Base-by-base conservation (phyloP, 2,329 filamentous ascomycete genomes). In the Diaporthe caulivora region DNA sequence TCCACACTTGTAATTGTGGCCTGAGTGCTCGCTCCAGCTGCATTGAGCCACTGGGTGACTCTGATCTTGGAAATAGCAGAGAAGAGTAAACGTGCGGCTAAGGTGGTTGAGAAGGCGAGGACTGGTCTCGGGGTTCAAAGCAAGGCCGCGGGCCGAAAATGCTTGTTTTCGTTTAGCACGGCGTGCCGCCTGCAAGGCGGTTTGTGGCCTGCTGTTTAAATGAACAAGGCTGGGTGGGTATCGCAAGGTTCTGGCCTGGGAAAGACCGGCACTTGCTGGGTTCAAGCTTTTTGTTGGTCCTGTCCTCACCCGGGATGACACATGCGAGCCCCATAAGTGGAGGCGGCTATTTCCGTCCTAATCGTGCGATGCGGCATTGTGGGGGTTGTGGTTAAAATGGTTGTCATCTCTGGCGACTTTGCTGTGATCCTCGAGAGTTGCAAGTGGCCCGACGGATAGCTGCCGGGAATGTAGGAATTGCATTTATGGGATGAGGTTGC, bases 81-180 rank as follows among this genome's bases (percentile, higher is more conserved):
- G 11, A 17, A 2, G 8, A 9, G 11, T 37, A 10, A 7, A 1
- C 17, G 2, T 34, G 24, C 17, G 60, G 18, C 21, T 21, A 24
- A 8, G 29, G 7, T 6, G 29, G 42, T 34, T 2, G 18, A 6
- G 21, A n/a, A n/a, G 55, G 24, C 7, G 24, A 29, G n/a, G n/a
- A 17, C 5, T 5, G 11, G 24, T 11, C 7, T 37, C 18, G 21
- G 11, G 42, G 29, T 40, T 31, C 21, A 17, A 44, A 40, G 44
- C 31, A 67, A 53, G 47, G 29, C n/a, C 13, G 34, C 47, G 44
- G 60, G 47, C 62, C 62, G 44, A 31, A 31, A 67, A 67, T 24
- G 31, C 47, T 53, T 67, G 62, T 26, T 34, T 15, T 65, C 29
- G 29, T 51, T 51, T 51, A 26, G 62, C 58, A 31, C 26, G 18